These are phyloP conservation scores for Bipolaris sorokiniana DNA, from an alignment of 2,329 filamentous ascomycete genomes.

Conservation along the genomic window DNA sequence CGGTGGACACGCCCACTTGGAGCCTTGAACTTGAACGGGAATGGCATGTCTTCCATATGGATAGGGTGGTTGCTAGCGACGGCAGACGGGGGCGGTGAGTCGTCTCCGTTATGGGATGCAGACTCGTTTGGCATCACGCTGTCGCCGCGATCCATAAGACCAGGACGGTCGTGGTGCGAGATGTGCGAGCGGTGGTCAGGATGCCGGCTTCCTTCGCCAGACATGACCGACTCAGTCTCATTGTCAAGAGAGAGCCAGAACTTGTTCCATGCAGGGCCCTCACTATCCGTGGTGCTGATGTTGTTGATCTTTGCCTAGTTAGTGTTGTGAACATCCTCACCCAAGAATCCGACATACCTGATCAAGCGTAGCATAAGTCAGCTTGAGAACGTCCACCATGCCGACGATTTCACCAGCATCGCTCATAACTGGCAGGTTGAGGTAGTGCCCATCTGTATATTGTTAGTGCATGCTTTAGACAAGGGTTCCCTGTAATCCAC, in stretches of 20 bases:
- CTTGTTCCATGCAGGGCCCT: conserved; percentile 99
- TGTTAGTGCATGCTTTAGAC: conserved; percentile 10
- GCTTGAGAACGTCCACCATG: conserved; percentile 98
- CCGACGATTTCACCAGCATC: conserved; percentile 95
- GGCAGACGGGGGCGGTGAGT: conserved; percentile 73
- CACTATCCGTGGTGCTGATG: conserved; percentile 85
- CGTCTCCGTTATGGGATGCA: conserved; percentile 86
- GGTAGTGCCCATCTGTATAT: conserved; percentile 87
- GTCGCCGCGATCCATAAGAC: conserved; percentile 70
- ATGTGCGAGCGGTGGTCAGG: conserved; percentile 76
- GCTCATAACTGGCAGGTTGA: conserved; percentile 98
- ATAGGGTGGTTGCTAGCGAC: conserved; percentile 64
- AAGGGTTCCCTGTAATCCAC: conserved; percentile 37
- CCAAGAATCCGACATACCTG: conserved; percentile 64
- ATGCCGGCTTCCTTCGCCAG: conserved; percentile 78
- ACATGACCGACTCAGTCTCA: conserved; percentile 95
- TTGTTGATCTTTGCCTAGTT: conserved; percentile 70
- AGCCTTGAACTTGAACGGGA: conserved; percentile 99
- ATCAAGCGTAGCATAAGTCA: conserved; percentile 97
- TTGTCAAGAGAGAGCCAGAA: conserved; percentile 98
- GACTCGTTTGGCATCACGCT: conserved; percentile 93
- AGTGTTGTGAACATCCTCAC: conserved; percentile 8
- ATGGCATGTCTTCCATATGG: conserved; percentile 71
- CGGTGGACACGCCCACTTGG: conserved; percentile 93
- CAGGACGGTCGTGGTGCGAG: conserved; percentile 75